Evolutionary conservation across 2,329 filamentous ascomycete genomes (phyloP).

Genomic region (Paracoccidioides lutzii): DNA sequence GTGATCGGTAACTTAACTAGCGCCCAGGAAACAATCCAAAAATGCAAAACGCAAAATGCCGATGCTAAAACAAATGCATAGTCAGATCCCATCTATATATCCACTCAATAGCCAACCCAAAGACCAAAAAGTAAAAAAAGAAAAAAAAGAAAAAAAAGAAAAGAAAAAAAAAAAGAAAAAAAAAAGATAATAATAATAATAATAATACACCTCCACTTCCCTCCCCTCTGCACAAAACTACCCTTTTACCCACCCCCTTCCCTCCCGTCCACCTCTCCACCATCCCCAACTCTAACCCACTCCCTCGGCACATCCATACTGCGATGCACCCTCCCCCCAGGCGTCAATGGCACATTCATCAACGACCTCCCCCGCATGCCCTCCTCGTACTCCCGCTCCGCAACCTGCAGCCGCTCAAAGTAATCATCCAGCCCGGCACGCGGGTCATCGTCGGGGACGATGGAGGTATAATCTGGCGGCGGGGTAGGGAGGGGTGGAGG

Average conservation of each 20-base stretch:
- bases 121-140: too few species aligned
- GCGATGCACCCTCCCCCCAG: constrained; percentile 48
- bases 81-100: too few species aligned
- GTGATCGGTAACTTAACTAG: too few species aligned
- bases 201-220: too few species aligned
- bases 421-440: constrained; percentile 54
- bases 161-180: too few species aligned
- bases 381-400: constrained; percentile 51
- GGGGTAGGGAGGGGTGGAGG: constrained; percentile 65
- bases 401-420: constrained; percentile 58
- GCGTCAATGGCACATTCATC: constrained; percentile 49
- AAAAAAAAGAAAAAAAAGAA: too few species aligned
- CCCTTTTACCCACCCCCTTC: not conserved
- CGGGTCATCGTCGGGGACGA: constrained; percentile 56
- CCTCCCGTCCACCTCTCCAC: not conserved
- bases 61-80: too few species aligned
- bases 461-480: constrained; percentile 70
- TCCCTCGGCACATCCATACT: constrained; percentile 52
- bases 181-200: too few species aligned
- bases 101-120: too few species aligned
- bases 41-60: too few species aligned
- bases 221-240: too few species aligned
- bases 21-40: too few species aligned
- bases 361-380: constrained; percentile 27
- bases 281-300: constrained; percentile 29